Percentiles rank a stretch among this genome's conserved stretches.
Conservation (phyloP, 2,329 filamentous ascomycete species). For the Trichothecium sympodiale region DNA sequence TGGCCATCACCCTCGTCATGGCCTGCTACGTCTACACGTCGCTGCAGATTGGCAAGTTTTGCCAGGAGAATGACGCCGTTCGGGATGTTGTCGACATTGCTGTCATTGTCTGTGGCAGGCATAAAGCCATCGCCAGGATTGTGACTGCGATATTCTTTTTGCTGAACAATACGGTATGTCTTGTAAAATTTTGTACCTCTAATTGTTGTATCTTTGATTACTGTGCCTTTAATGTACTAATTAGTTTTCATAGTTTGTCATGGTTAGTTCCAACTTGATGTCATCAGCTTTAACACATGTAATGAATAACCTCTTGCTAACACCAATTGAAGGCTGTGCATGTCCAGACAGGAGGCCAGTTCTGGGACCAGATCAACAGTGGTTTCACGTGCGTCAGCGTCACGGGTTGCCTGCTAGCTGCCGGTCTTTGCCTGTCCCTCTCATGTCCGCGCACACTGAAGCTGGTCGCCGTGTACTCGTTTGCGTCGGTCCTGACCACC, state of each 20-base stretch:
- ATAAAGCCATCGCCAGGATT: too few species aligned
- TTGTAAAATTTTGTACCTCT: too few species aligned
- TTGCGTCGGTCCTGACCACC: neutral
- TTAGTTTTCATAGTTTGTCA: neutral
- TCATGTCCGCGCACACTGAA: neutral
- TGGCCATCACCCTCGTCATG: neutral
- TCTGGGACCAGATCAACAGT: neutral
- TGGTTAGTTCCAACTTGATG: too few species aligned
- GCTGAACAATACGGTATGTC: constrained; percentile 4
- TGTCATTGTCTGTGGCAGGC: neutral
- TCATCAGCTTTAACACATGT: too few species aligned
- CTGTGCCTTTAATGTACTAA: neutral
- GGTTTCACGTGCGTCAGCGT: neutral
- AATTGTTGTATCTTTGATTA: too few species aligned
- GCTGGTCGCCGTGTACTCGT: neutral
- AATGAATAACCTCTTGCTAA: too few species aligned
- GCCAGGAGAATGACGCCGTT: constrained; percentile 1
- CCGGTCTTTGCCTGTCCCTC: constrained; percentile 1
- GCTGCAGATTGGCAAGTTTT: constrained; percentile 1
- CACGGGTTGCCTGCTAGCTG: neutral
- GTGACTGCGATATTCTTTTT: constrained; percentile 2
- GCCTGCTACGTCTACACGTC: neutral
- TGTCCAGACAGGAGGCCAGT: too few species aligned
- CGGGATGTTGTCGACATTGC: constrained; percentile 3
- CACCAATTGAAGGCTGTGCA: too few species aligned